Evolutionary conservation across 805 yeast species (phyloP).

Genomic region (Kuraishia cidri): DNA sequence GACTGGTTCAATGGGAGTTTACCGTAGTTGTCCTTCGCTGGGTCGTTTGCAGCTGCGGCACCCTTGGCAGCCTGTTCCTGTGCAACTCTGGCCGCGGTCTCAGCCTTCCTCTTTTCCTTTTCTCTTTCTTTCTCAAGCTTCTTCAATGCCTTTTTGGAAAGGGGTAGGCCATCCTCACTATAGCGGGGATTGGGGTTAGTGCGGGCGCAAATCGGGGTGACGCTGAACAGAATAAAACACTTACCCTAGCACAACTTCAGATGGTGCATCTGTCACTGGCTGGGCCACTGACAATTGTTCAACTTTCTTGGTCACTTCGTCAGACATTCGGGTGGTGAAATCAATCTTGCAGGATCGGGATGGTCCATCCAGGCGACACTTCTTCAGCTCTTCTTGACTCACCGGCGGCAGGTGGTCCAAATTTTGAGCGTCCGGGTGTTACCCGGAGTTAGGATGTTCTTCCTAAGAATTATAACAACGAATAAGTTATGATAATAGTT

Average conservation of each 20-base stretch:
- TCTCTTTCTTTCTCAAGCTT: conserved; percentile 90
- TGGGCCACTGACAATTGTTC: conserved; percentile 12
- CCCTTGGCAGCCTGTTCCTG: conserved; percentile 79
- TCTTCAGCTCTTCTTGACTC: no score
- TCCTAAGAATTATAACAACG: no score
- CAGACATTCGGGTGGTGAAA: conserved; percentile 17
- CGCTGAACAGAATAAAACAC: no score
- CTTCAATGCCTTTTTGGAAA: conserved; percentile 90
- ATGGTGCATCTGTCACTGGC: conserved; percentile 12
- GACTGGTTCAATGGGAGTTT: conserved; percentile 83
- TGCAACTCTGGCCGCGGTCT: conserved; percentile 81
- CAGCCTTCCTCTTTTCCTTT: conserved; percentile 89
- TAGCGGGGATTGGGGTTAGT: no score
- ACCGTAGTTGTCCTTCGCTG: conserved; percentile 85
- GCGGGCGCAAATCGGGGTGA: no score
- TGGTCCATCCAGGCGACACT: no score
- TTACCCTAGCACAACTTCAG: conserved; percentile 18
- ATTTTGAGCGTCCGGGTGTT: no score
- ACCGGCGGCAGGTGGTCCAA: no score
- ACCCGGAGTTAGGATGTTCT: no score
- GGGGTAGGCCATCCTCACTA: conserved; percentile 69
- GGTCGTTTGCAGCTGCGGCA: conserved; percentile 65
- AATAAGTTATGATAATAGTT: no score
- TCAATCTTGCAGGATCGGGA: no score
- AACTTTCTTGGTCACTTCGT: conserved; percentile 19